Evolutionary conservation across 768 basidiomycete species (phyloP), one percentile per base, ranked within the genome.

Genomic region (Tricholoma furcatifolium): DNA sequence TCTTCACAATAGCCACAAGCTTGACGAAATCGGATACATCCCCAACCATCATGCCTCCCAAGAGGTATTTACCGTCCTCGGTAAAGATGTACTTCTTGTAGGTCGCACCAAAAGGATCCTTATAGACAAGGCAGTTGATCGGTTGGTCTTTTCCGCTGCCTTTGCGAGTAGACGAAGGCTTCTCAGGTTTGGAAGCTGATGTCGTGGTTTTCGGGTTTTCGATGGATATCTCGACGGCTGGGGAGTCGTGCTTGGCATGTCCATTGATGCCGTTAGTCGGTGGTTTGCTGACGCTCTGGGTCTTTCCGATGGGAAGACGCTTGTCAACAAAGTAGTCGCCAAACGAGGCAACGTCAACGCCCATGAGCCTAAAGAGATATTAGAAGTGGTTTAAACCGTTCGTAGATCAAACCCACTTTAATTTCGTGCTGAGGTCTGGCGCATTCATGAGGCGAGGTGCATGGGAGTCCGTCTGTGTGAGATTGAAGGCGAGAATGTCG

Each of bases 11-110:
- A 11, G 81, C 72, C n/a, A 88, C 75, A 12, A 89, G 73, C 66
- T 88, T 87, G 51, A 83, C 77, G 60, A 83, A 88, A 62, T 86
- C 83, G 34, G 72, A 74, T 9, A 80, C 80, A 60, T 87, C 85
- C 2, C 87, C 88, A n/a, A 91, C 79, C 85, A 89, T 86, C 79
- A 88, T 87, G 3, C 88, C 88, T 11, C 88, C 88, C 3, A 91
- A 68, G 11, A 91, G 71, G 58, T 85, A 76, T 65, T 84, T 83
- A 10, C 87, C 88, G 60, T 89, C 85, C 7, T 76, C 75, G 10
- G 77, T 84, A 64, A 89, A 89, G 41, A 89, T 80, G 56, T 86
- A 88, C 70, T 88, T 89, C 68, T 89, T 88, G 73, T 89, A 91
- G 8, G 81, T 78, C 2, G 73, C 74, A 17, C 74, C 71, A 65